Evolutionary conservation across 768 basidiomycete genomes (phyloP), one percentile per base, ranked within the genome.

Genomic region (Suillus fuscotomentosus): DNA sequence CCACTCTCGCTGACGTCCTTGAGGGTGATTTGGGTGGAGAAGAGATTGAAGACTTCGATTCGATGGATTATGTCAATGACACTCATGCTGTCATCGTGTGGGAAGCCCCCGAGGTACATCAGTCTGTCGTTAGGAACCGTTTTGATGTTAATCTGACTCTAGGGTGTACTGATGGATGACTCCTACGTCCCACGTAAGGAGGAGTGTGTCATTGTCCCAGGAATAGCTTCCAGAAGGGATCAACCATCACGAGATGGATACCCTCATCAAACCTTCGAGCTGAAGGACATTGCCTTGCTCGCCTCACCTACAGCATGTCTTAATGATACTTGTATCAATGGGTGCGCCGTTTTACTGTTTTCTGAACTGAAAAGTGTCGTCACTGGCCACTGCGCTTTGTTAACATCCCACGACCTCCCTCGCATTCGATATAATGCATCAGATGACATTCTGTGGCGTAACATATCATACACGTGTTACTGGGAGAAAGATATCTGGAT

Each of bases 401-500:
- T 68, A 14, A 67, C 70, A 2, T 62, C 68, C 1, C 48, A 63
- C 14, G 56, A 70, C 20, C 64, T 72, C 1, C 39, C 60, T 2
- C 54, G 22, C 17, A 60, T 60, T 17, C 31, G 20, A 14, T 34
- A 47, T 11, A 43, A 62, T 7, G 22, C 36, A 14, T 48, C 64
- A 14, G 34, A 67, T 15, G 17, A 39, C 0, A 65, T 71, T 0
- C 14, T 79, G 0, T 79, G 78, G 76, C 53, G 63, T 3, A 39
- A 54, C 0, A 61, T 66, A 1, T 27, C 38, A 0, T 55, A 43
- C 2, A 65, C 65, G 0, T 34, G 60, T 20, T 82, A 72, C 60
- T 80, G 79, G 78, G 15, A 11, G 0, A 76, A 74, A 55, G 53
- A 67, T 14, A 6, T 69, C 0, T 82, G 80, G 79, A 75, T 81